A percentile compares a stretch with the other conserved stretches of the same genome.
phyloP scores from a whole-genome alignment of 176 grass and related monocot genomes.

The Oryza coarctata region DNA sequence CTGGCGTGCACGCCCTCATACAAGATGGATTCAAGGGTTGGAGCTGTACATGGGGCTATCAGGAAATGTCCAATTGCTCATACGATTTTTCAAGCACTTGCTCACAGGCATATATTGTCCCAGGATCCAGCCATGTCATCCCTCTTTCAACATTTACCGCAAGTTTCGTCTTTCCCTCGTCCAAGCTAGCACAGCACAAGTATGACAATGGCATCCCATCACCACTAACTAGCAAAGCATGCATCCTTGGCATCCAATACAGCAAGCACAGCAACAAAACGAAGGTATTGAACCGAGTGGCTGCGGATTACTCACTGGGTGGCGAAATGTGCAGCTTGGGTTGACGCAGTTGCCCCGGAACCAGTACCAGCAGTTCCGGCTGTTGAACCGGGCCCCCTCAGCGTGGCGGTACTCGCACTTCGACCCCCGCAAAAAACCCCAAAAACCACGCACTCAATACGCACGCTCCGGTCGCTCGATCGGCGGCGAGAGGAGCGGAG shows the following conservation, averaged over 20 bases:
- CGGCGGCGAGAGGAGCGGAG: not conserved
- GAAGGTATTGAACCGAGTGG: constrained; percentile 2
- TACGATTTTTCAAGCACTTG: not conserved
- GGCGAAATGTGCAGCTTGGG: constrained; percentile 50
- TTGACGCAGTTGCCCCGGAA: constrained; percentile 48
- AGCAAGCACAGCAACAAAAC: constrained; percentile 8
- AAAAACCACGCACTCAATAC: not conserved
- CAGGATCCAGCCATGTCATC: not conserved
- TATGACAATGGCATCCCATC: not conserved
- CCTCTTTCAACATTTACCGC: not conserved
- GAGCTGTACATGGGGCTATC: not conserved
- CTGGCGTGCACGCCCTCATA: not conserved
- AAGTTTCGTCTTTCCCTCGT: too few species aligned
- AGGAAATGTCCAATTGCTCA: not conserved
- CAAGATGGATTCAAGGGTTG: not conserved
- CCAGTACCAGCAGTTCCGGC: constrained; percentile 50
- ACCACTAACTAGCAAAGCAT: not conserved
- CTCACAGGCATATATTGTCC: not conserved
- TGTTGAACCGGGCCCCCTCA: constrained; percentile 49
- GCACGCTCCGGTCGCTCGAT: not conserved
- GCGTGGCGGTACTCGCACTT: constrained; percentile 49
- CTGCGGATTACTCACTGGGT: constrained; percentile 35
- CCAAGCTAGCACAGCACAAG: not conserved
- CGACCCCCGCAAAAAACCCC: constrained; percentile 39
- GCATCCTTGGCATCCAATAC: not conserved